Percentiles rank a stretch among this genome's conserved stretches.
phyloP scores from a whole-genome alignment of 371 early-diverging fungal genomes.

The Parasitella parasitica region DNA sequence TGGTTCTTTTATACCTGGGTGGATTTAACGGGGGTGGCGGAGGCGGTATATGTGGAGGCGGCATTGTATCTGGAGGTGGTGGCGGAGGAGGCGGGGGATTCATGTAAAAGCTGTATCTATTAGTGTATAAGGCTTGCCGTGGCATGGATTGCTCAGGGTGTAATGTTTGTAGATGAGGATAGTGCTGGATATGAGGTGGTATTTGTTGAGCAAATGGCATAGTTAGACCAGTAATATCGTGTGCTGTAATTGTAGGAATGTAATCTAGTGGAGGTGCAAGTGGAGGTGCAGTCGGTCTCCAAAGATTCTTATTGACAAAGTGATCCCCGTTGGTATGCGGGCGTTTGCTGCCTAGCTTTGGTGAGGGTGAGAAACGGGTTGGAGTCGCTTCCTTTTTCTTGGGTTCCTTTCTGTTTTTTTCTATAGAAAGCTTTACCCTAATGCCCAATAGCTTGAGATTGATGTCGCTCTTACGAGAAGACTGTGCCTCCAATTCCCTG shows the following conservation, averaged over 20 bases:
- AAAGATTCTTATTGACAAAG: neutral
- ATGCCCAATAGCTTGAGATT: conserved; percentile 23
- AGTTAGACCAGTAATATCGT: neutral
- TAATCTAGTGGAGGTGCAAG: neutral
- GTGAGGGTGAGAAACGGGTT: neutral
- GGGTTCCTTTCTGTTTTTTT: conserved; percentile 12
- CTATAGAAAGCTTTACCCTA: conserved; percentile 25
- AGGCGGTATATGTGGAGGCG: neutral
- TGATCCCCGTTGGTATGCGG: neutral
- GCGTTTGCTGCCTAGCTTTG: neutral
- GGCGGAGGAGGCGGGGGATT: conserved; percentile 14
- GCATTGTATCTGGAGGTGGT: neutral
- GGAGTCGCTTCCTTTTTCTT: neutral
- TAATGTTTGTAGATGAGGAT: neutral
- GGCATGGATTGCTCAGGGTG: neutral
- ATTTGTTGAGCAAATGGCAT: neutral
- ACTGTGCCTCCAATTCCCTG: neutral
- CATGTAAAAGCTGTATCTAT: neutral
- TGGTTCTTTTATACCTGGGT: neutral
- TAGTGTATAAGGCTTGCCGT: neutral
- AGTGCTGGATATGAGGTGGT: neutral
- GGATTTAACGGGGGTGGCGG: conserved; percentile 3
- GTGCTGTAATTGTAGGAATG: neutral
- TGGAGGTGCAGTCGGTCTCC: neutral
- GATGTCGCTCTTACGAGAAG: neutral